phyloP scores from a whole-genome alignment of 176 grass and related monocot genomes.

The Microstegium vimineum region DNA sequence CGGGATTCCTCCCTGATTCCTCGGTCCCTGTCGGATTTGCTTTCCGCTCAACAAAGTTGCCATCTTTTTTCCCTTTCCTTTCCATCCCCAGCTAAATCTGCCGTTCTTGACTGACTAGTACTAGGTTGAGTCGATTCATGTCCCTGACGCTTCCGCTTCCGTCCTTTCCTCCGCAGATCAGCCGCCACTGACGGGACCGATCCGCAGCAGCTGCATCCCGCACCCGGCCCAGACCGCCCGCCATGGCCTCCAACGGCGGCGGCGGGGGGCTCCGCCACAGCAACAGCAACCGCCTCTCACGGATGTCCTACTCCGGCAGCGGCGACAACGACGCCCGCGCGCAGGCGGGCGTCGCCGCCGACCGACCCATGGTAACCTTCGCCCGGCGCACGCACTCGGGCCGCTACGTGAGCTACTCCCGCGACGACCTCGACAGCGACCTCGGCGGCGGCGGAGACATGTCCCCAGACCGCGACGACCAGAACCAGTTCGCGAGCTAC shows the following conservation, averaged over 20 bases:
- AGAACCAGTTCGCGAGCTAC: conserved; percentile 58
- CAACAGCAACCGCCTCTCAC: conserved; percentile 50
- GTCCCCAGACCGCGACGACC: conserved; percentile 23
- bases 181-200: conserved; percentile 23
- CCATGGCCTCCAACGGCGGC: conserved; percentile 47
- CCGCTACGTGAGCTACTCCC: conserved; percentile 77
- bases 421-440: conserved; percentile 80
- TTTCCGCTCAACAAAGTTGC: not conserved
- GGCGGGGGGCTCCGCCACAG: conserved; percentile 44
- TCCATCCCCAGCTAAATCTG: not conserved
- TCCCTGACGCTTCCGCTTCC: not conserved
- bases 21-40: conserved; percentile 6
- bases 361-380: conserved; percentile 63
- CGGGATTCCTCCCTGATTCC: conserved; percentile 4
- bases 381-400: conserved; percentile 70
- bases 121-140: no score
- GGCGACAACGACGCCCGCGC: not conserved
- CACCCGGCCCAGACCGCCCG: not conserved
- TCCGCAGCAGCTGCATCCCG: not conserved
- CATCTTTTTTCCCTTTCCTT: not conserved
- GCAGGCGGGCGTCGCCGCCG: not conserved
- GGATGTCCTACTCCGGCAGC: conserved; percentile 45
- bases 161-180: conserved; percentile 17
- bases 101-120: not conserved
- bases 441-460: conserved; percentile 35